A percentile compares a stretch with the other conserved stretches of the same genome.
These are phyloP conservation scores for Crataegus laevigata DNA, from an alignment of 306 rosid genomes.

Conservation along the genomic window DNA sequence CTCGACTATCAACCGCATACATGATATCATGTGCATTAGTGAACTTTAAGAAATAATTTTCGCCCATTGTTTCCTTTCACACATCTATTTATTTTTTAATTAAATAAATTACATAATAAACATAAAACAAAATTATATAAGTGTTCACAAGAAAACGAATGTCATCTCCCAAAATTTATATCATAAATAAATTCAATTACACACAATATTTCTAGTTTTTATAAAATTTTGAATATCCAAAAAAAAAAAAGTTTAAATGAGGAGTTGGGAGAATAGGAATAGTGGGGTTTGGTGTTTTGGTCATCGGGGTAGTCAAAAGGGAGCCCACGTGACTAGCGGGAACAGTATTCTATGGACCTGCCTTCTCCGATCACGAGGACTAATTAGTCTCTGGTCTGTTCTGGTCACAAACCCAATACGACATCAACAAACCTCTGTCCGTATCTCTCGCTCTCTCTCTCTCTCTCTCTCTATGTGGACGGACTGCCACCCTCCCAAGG, in stretches of 20 bases:
- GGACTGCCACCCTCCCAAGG: conserved; percentile 70
- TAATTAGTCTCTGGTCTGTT: neutral
- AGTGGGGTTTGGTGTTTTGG: conserved; percentile 17
- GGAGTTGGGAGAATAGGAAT: neutral
- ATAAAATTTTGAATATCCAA: no score
- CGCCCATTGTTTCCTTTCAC: no score
- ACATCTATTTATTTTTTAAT: no score
- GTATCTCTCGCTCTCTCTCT: conserved; percentile 63
- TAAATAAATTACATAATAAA: no score
- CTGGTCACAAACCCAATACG: conserved; percentile 39
- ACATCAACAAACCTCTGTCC: conserved; percentile 73
- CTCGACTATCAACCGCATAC: neutral
- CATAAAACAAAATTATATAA: no score
- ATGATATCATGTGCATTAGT: no score
- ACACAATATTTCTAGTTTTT: no score
- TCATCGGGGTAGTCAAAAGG: conserved; percentile 74
- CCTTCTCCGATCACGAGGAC: conserved; percentile 99
- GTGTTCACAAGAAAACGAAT: no score
- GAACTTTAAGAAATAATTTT: no score
- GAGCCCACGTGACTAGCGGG: conserved; percentile 87
- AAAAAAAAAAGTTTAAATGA: neutral
- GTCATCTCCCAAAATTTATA: no score
- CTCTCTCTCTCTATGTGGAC: conserved; percentile 28
- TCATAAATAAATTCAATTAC: no score
- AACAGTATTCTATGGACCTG: conserved; percentile 96